Conservation (phyloP, 2,329 filamentous ascomycete genomes). For the Fusarium scirpi region DNA sequence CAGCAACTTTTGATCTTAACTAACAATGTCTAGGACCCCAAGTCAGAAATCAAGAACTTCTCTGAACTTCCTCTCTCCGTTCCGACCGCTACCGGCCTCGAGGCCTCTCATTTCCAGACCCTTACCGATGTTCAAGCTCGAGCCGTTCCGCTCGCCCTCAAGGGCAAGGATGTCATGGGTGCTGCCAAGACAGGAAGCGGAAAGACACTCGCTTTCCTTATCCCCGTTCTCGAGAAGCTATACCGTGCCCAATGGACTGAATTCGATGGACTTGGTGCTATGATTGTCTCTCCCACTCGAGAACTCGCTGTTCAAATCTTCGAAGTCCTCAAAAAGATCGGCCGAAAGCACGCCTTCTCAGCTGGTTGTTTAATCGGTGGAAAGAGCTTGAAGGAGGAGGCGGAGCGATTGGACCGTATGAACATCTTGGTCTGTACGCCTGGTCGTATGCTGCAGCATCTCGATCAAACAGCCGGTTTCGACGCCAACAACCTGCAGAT, state of each 20-base stretch:
- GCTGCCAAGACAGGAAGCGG: conserved; percentile 96
- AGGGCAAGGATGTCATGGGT: conserved; percentile 88
- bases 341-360: conserved; percentile 88
- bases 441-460: conserved; percentile 92
- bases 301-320: conserved; percentile 98
- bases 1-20: neutral
- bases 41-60: conserved; percentile 75
- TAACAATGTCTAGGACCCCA: conserved; percentile 65
- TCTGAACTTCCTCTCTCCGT: conserved; percentile 87
- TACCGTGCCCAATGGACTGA: conserved; percentile 92
- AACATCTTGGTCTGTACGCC: conserved; percentile 98
- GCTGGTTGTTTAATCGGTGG: conserved; percentile 95
- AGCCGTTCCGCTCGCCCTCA: conserved; percentile 88
- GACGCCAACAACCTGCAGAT: conserved; percentile 93
- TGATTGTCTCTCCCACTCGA: conserved; percentile 93
- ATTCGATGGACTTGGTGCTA: conserved; percentile 88
- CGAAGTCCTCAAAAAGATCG: conserved; percentile 90
- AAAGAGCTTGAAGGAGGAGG: conserved; percentile 88
- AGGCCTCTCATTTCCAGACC: conserved; percentile 87
- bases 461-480: conserved; percentile 92
- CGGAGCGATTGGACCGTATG: conserved; percentile 87
- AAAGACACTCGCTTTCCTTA: conserved; percentile 92
- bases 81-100: conserved; percentile 81
- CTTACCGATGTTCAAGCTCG: conserved; percentile 92
- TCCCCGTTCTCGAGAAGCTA: conserved; percentile 92